A percentile compares a stretch with the other conserved stretches of the same genome.
Evolutionary conservation across 345 rosid genomes (phyloP).

Genomic region (Pugionium cornutum): DNA sequence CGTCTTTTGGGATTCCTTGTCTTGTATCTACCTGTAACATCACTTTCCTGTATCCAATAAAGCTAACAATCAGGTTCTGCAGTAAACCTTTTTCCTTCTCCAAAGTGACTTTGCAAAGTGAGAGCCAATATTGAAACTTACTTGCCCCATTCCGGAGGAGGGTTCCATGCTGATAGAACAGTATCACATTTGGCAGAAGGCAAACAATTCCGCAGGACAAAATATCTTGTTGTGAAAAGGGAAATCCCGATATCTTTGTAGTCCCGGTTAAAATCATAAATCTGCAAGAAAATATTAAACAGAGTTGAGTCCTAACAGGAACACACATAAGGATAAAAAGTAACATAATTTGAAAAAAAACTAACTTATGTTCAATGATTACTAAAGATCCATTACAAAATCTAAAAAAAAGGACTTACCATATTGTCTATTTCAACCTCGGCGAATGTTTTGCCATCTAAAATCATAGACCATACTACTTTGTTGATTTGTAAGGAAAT

Average conservation of each 20-base stretch:
- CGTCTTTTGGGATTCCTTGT: conserved; percentile 89
- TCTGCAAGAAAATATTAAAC: conserved; percentile 47
- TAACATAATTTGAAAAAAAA: too few species aligned
- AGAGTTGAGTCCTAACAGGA: too few species aligned
- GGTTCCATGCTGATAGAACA: conserved; percentile 95
- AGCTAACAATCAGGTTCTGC: conserved; percentile 22
- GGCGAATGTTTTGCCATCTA: conserved; percentile 95
- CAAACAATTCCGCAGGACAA: conserved; percentile 82
- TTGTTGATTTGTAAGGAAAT: conserved; percentile 80
- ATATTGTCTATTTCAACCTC: conserved; percentile 98
- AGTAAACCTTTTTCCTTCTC: not conserved
- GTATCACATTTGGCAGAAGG: conserved; percentile 81
- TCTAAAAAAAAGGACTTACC: conserved; percentile 49
- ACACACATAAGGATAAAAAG: too few species aligned
- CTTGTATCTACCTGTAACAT: conserved; percentile 94
- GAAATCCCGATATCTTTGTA: conserved; percentile 91
- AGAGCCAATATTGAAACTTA: conserved; percentile 35
- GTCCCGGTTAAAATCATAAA: conserved; percentile 95
- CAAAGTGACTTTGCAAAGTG: not conserved
- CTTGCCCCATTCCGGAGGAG: conserved; percentile 99
- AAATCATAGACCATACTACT: conserved; percentile 94
- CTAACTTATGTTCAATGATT: too few species aligned
- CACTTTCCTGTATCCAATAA: conserved; percentile 66
- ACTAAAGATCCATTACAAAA: too few species aligned
- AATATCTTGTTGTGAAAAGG: conserved; percentile 77